Base-by-base conservation (phyloP, 306 rosid species). In the Heteromeles arbutifolia region DNA sequence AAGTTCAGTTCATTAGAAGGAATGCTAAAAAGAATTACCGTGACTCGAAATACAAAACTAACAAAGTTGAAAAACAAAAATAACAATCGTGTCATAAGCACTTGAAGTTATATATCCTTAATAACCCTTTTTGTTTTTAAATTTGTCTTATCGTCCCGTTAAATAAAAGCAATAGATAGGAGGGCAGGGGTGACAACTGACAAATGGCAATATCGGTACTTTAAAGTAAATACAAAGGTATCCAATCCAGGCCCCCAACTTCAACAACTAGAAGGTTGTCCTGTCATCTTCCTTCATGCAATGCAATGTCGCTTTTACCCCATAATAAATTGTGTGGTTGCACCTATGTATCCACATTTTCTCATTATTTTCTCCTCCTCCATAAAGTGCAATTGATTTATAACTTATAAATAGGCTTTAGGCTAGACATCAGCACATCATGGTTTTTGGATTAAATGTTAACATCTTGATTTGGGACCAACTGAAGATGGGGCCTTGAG, bases 221-320 rank as follows among this genome's bases (percentile, higher is more conserved):
- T 70, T 28, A 61, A 53, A 52, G 64, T 74, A 45, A 25, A 34
- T 32, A 44, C 44, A 37, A 31, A 63, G 84, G 78, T 70, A 57
- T 29, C 39, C 37, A 26, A 18, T 28, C 12, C 2, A 45, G 34
- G 34, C 67, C 67, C 80, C 78, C 53, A 61, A 70, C 79, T 58
- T 83, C 93, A 89, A 82, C 93, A 74, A 84, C 92, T 75, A 77
- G 17, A 73, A 66, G 67, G 98, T 83, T 95, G 87, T 58, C 53
- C 45, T 69, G 90, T 95, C 97, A 75, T 81, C 81, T 84, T 90
- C 92, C 48, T 61, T 67, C 80, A 74, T 56, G 86, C 77, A 79
- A 69, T 59, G 67, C 34, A 68, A 83, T 72, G 83, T 84, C 80
- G 54, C 74, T 69, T 56, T 68, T 78, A 69, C 80, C 76, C 82